These are phyloP conservation scores for Fraxinus velutina DNA, from an alignment of 305 asterid species.

Conservation along the genomic window DNA sequence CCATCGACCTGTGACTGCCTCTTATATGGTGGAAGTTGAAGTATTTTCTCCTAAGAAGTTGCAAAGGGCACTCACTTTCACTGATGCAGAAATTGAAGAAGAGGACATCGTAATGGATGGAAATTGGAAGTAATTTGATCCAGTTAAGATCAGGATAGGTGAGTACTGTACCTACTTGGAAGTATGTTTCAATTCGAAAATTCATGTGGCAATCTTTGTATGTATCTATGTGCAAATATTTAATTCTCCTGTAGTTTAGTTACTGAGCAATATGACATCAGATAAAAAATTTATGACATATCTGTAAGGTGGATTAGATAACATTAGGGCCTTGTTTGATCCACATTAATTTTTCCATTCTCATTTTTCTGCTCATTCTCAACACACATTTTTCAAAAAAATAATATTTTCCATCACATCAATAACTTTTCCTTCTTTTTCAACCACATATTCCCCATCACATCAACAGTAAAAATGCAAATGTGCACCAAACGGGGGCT, in stretches of 20 bases:
- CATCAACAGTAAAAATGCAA: no score
- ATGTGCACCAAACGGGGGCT: no score
- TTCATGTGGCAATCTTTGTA: not conserved
- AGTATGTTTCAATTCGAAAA: not conserved
- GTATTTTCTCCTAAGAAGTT: constrained; percentile 71
- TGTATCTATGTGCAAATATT: not conserved
- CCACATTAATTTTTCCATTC: no score
- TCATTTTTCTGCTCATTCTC: no score
- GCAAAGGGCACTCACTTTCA: constrained; percentile 81
- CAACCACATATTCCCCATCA: no score
- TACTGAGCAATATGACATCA: not conserved
- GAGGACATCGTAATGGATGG: constrained; percentile 44
- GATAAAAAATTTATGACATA: not conserved
- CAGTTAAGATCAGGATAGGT: constrained; percentile 44
- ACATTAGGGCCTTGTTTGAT: no score
- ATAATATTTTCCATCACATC: no score
- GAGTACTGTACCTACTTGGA: constrained; percentile 16
- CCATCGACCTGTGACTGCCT: constrained; percentile 86
- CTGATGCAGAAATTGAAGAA: constrained; percentile 74
- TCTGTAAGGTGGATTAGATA: not conserved
- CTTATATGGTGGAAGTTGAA: constrained; percentile 74
- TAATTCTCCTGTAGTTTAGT: not conserved
- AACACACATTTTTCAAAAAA: no score
- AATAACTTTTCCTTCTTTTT: no score
- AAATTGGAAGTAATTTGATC: constrained; percentile 25